These are phyloP conservation scores for Xylariaceae sp. DNA, from an alignment of 2,329 filamentous ascomycete genomes.

Conservation along the genomic window DNA sequence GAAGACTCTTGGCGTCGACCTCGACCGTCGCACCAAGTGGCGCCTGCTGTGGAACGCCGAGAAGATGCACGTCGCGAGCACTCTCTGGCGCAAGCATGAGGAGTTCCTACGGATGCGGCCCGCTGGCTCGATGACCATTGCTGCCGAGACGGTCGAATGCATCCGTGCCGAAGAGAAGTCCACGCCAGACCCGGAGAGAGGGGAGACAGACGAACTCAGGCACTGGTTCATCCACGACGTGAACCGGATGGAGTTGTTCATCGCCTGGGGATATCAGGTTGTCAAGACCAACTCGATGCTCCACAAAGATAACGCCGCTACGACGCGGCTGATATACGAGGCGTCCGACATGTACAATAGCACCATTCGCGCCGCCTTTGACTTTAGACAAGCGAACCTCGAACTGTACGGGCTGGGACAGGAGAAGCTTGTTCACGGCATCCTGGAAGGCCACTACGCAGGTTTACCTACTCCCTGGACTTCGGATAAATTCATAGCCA, in stretches of 20 bases:
- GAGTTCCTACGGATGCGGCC: constrained; percentile 55
- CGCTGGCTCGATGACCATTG: constrained; percentile 58
- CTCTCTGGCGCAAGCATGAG: constrained; percentile 79
- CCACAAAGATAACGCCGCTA: constrained; percentile 46
- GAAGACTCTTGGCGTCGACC: constrained; percentile 55
- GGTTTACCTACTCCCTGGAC: constrained; percentile 82
- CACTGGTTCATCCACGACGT: constrained; percentile 81
- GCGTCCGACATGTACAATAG: constrained; percentile 62
- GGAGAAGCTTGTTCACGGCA: constrained; percentile 60
- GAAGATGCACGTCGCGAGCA: constrained; percentile 73
- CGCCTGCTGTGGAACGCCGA: constrained; percentile 82
- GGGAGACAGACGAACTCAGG: constrained; percentile 74
- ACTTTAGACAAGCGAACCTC: constrained; percentile 67
- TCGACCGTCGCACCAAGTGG: constrained; percentile 70
- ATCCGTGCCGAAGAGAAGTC: constrained; percentile 74
- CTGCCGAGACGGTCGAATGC: constrained; percentile 68
- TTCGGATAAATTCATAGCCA: constrained; percentile 57
- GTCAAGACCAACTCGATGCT: constrained; percentile 68
- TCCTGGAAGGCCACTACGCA: constrained; percentile 59
- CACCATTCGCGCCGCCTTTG: constrained; percentile 60
- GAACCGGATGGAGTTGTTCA: constrained; percentile 64
- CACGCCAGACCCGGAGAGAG: constrained; percentile 54
- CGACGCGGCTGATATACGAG: constrained; percentile 59
- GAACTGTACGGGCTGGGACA: constrained; percentile 65
- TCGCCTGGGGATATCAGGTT: constrained; percentile 73